Evolutionary conservation across 495 filamentous ascomycete genomes (phyloP).

Genomic region (Neurospora intermedia): DNA sequence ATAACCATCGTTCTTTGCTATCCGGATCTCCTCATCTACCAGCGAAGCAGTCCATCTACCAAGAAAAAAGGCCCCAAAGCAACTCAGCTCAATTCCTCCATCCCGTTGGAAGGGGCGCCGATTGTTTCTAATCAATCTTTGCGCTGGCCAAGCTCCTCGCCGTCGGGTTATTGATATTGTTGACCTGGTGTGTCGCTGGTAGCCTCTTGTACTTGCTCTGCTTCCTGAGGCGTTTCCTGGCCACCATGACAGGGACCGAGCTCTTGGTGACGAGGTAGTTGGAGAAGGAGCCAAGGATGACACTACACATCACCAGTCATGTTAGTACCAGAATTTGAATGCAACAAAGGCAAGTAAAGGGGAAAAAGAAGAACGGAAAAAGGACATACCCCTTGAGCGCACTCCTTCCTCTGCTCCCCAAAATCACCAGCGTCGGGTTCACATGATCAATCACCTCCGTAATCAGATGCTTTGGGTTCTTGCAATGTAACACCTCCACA

Average conservation of each 20-base stretch:
- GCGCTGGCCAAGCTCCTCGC: slow-evolving; percentile 53
- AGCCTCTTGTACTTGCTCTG: slow-evolving; percentile 56
- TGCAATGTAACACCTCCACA: slow-evolving; percentile 96
- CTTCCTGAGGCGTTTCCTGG: slow-evolving; percentile 67
- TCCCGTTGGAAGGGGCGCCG: not conserved
- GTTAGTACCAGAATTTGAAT: not conserved
- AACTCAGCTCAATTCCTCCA: not conserved
- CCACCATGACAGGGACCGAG: slow-evolving; percentile 93
- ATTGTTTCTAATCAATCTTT: slow-evolving; percentile 49
- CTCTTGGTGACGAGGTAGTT: slow-evolving; percentile 95
- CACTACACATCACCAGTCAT: slow-evolving; percentile 33
- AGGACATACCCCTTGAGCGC: slow-evolving; percentile 78
- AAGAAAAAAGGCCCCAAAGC: not conserved
- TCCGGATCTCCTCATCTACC: not conserved
- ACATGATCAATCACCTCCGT: slow-evolving; percentile 87
- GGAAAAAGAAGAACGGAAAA: not conserved
- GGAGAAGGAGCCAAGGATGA: slow-evolving; percentile 87
- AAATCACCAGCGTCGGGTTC: slow-evolving; percentile 83
- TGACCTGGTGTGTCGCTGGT: slow-evolving; percentile 51
- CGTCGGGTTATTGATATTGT: slow-evolving; percentile 56
- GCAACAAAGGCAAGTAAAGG: not conserved
- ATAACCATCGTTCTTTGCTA: not conserved
- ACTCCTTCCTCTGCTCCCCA: slow-evolving; percentile 81
- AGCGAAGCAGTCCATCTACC: not conserved
- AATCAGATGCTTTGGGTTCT: slow-evolving; percentile 78